Evolutionary conservation across 257 asterid genomes (phyloP), one percentile per base, ranked within the genome.

Genomic region (Gentiana straminea): DNA sequence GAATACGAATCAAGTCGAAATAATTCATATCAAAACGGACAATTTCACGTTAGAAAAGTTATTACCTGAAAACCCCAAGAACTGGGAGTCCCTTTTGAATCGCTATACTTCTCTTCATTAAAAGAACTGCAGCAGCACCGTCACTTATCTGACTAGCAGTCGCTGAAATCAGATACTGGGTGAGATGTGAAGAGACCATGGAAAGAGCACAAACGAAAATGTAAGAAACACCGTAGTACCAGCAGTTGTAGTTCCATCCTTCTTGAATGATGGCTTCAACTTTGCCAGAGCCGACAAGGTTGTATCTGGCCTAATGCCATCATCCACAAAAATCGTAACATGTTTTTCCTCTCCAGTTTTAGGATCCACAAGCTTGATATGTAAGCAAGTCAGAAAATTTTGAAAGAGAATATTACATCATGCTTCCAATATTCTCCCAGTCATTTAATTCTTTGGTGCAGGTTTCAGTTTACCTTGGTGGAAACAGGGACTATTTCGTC

Each of bases 111-210:
- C 97, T 83, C 77, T 76, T 90, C 97, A 86, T 90, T 62, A 90
- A 88, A 62, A 90, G 97, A 62, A 90, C 97, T 63, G 94, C 97
- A 62, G 84, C 97, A 48, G 97, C 97, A 47, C 96, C 97, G 68
- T 90, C 97, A 62, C 90, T 86, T 54, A 90, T 54, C 73, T 90
- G 97, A 60, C 97, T 90, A 35, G 97, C 77, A 73, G 74, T 90
- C 62, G 95, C 94, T 89, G 71, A 11, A 64, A 52, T 66, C 24
- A 49, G 61, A 65, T 12, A 52, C 24, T 13, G 39, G 6, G 35
- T 43, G 38, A 58, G 60, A 7, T 3, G 47, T 24, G 48, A 33
- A 13, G 49, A 53, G 7, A 6, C 5, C 8, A 10, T 13, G 63
- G 7, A 13, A 47, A 55, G 46, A 51, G 32, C 33, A 50, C 58